A percentile compares a stretch with the other conserved stretches of the same genome.
phyloP scores from a whole-genome alignment of 441 rosid species.

The Pelargonium australe region DNA sequence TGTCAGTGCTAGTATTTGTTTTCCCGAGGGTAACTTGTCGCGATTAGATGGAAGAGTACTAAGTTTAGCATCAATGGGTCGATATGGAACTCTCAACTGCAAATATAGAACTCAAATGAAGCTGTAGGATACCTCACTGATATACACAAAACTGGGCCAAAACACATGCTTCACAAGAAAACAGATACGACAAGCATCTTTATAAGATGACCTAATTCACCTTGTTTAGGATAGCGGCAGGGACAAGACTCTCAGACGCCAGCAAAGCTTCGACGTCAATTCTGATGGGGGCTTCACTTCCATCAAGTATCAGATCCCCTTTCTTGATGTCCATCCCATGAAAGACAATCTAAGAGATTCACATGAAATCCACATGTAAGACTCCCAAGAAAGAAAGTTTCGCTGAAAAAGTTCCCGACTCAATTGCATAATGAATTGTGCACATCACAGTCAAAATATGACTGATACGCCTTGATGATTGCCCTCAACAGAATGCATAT shows the following conservation, averaged over 20 bases:
- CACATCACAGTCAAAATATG: constrained; percentile 2
- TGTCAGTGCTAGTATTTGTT: constrained; percentile 81
- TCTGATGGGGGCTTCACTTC: constrained; percentile 92
- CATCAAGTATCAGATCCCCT: constrained; percentile 81
- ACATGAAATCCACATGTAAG: constrained; percentile 22
- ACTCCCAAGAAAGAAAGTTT: constrained; percentile 5
- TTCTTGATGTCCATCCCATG: constrained; percentile 74
- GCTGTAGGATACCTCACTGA: constrained; percentile 10
- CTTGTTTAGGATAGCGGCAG: constrained; percentile 73
- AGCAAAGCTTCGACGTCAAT: constrained; percentile 73
- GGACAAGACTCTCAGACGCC: constrained; percentile 70
- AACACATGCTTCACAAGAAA: constrained; percentile 13
- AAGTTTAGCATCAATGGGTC: constrained; percentile 78
- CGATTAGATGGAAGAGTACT: constrained; percentile 58
- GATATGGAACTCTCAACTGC: constrained; percentile 80
- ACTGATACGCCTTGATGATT: constrained; percentile 1
- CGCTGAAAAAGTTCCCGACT: background rate
- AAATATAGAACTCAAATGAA: constrained; percentile 18
- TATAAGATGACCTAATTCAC: constrained; percentile 29
- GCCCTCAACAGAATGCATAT: background rate
- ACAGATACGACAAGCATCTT: constrained; percentile 11
- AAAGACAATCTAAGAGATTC: constrained; percentile 49
- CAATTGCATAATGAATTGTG: background rate
- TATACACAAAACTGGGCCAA: constrained; percentile 5
- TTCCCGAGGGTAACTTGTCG: constrained; percentile 88